Base-by-base conservation (phyloP, 2,329 filamentous ascomycete genomes). In the Aspergillus fructus region DNA sequence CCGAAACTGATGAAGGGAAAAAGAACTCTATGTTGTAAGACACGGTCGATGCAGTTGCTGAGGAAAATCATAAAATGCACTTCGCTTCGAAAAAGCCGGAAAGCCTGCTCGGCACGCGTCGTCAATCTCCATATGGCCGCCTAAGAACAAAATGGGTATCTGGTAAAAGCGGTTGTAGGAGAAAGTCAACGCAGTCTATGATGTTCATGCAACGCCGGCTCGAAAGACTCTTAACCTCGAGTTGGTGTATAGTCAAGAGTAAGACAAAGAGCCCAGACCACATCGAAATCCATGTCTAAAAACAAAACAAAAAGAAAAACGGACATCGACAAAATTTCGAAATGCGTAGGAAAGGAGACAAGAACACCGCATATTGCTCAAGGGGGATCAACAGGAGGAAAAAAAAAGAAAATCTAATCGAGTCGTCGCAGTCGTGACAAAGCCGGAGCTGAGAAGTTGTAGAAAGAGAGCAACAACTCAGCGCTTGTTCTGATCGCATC, bases 161-260 rank as follows among this genome's bases (percentile, higher is more conserved):
- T 77, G 75, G 73, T 69, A 68, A 70, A 76, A 77, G 71, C 74
- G 73, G 74, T 74, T 68, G 68, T 64, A 73, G 69, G 68, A 68
- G 66, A 71, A 72, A 74, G 70, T 73, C 75, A 80, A 79, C 78
- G 78, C 78, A 78, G 74, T 81, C 78, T 81, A 80, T 80, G 74
- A 76, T 78, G 72, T 75, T 73, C 74, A 76, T 75, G 74, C 74
- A 76, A 73, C 71, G 68, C 70, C 67, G 68, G 71, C 66, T 66
- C 67, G 64, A 64, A 70, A 67, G 68, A 69, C 65, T 64, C 15
- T 60, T 63, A 62, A 62, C 62, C 62, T 62, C 58, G 63, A 55
- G 54, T 56, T 41, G 49, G 58, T 30, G 27, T 59, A 66, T 60
- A 61, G 64, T 63, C 62, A 62, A 59, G 61, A 70, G 67, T 68